Percentiles rank a stretch among this genome's conserved stretches.
Evolutionary conservation across 257 asterid species (phyloP).

Genomic region (Eucommia ulmoides): DNA sequence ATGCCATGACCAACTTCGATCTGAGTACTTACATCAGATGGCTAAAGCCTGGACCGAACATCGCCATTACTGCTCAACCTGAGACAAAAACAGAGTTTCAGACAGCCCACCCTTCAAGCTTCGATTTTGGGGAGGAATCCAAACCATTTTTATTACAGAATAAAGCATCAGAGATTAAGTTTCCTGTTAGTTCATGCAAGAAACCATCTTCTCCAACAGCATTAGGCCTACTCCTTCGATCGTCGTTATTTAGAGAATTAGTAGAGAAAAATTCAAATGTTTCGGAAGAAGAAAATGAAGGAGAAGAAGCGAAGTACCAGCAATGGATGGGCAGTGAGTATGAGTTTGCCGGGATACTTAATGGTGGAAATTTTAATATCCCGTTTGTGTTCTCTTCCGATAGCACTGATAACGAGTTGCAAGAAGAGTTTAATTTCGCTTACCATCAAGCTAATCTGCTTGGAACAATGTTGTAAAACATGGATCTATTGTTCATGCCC

Average conservation of each 20-base stretch:
- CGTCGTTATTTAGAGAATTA: conserved; percentile 44
- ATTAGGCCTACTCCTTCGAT: conserved; percentile 40
- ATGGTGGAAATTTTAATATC: conserved; percentile 17
- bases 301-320: conserved; percentile 6
- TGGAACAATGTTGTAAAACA: conserved; percentile 14
- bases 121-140: conserved; percentile 14
- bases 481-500: background rate
- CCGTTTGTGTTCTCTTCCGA: conserved; percentile 23
- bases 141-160: conserved; percentile 14
- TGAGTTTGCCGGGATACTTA: conserved; percentile 22
- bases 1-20: background rate
- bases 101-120: conserved; percentile 11
- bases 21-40: background rate
- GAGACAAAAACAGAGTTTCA: conserved; percentile 13
- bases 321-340: conserved; percentile 7
- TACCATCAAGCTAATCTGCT: conserved; percentile 10
- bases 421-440: conserved; percentile 19
- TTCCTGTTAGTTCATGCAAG: conserved; percentile 20
- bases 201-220: conserved; percentile 47
- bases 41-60: conserved; percentile 7
- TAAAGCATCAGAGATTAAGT: conserved; percentile 18
- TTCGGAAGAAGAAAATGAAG: conserved; percentile 26
- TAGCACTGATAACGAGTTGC: conserved; percentile 17
- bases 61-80: conserved; percentile 15
- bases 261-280: conserved; percentile 39